phyloP scores from a whole-genome alignment of 2,329 filamentous ascomycete genomes.

The Fusarium chuoi region DNA sequence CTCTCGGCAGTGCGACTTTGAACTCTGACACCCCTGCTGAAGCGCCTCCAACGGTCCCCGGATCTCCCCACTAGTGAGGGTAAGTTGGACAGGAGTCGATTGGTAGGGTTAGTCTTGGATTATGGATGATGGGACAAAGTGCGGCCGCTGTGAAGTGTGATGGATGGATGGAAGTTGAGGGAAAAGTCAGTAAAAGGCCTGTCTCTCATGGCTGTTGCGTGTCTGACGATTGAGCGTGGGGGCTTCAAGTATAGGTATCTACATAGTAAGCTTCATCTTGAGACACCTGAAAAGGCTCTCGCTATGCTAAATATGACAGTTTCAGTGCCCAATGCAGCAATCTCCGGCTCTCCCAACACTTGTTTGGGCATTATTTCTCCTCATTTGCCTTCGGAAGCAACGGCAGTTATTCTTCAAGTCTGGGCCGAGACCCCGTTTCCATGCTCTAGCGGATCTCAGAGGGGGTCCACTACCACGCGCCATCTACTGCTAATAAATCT shows the following conservation, averaged over 20 bases:
- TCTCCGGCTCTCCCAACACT: background rate
- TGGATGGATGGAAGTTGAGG: background rate
- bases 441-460: background rate
- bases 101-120: background rate
- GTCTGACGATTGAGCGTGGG: background rate
- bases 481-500: background rate
- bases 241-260: background rate
- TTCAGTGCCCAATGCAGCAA: background rate
- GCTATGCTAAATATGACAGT: background rate
- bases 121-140: background rate
- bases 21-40: conserved; percentile 1
- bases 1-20: background rate
- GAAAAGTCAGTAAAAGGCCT: background rate
- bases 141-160: background rate
- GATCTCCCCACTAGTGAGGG: conserved; percentile 4
- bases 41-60: background rate
- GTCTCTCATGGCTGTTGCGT: background rate
- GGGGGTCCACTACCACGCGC: conserved; percentile 27
- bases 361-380: background rate
- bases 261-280: background rate
- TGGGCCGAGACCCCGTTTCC: background rate
- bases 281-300: too few species aligned
- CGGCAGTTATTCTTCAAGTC: conserved; percentile 13
- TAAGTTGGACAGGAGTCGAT: background rate
- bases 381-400: conserved; percentile 17